Evolutionary conservation across 1,284 basidiomycete species (phyloP), one percentile per base, ranked within the genome.

Genomic region (Ganoderma sinense): DNA sequence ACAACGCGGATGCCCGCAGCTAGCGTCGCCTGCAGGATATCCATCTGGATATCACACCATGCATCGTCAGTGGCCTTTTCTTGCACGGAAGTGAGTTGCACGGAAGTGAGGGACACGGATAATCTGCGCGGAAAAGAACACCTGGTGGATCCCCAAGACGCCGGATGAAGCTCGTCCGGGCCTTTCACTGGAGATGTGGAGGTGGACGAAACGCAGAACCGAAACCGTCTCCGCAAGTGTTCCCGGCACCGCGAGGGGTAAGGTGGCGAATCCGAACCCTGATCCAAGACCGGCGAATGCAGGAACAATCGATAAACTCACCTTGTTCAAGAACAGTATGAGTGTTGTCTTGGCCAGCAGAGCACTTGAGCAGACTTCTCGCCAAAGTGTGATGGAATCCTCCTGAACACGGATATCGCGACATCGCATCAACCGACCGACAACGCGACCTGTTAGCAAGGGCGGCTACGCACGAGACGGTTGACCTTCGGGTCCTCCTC

Each of bases 291-390:
- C 16, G 23, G 16, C 13, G 13, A 43, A 58, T 8, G 29, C 62
- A 16, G 26, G 20, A 59, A 26, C 10, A 26, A 31, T 31, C 4
- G 13, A 39, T n/a, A 3, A 8, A 26, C 80, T 31, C 74, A 87
- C 88, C 82, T 92, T 93, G 74, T 93, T 93, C 68, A 91, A 82
- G 78, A 91, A 90, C 33, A 91, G 80, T 63, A 91, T 88, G 61
- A 91, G 81, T 72, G 88, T 88, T 10, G 88, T 87, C 72, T 84
- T 85, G 1, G 82, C 78, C 11, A 90, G 81, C 10, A 91, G 82
- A 72, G 82, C 80, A 41, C 87, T 87, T 39, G 83, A 80, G 77
- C 89, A 90, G 59, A 91, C 87, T 36, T 85, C 84, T 40, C 85
- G 86, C 89, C 88, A 91, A 1, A 90, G 81, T 40, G 84, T 80